Percentiles rank a stretch among this genome's conserved stretches.
Evolutionary conservation across 495 filamentous ascomycete genomes (phyloP).

Genomic region (Aspergillus panamensis): DNA sequence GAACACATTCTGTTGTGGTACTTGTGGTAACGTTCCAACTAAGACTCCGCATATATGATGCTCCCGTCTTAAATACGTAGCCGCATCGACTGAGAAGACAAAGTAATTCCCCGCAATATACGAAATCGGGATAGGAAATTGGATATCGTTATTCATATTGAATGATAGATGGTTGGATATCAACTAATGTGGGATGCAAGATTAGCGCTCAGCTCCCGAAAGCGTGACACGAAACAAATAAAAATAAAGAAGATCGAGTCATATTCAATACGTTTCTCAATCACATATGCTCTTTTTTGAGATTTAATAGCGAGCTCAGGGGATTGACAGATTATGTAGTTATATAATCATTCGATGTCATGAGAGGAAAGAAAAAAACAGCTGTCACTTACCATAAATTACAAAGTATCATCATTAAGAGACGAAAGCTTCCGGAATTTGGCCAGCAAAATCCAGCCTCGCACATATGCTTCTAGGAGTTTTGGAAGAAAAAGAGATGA

Average conservation of each 20-base stretch:
- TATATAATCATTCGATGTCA: constrained; percentile 63
- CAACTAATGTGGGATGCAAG: constrained; percentile 13
- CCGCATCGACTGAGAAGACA: constrained; percentile 79
- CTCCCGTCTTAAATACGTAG: constrained; percentile 73
- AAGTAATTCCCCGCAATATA: constrained; percentile 77
- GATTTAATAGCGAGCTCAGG: constrained; percentile 54
- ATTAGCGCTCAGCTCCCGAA: constrained; percentile 18
- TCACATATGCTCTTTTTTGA: constrained; percentile 45
- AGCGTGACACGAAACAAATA: constrained; percentile 1
- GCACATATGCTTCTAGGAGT: constrained; percentile 5
- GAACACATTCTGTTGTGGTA: constrained; percentile 93
- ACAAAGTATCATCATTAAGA: constrained; percentile 15
- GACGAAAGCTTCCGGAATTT: constrained; percentile 20
- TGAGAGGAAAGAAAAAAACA: constrained; percentile 1
- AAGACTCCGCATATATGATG: constrained; percentile 87
- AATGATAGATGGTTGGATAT: constrained; percentile 3
- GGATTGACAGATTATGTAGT: constrained; percentile 86
- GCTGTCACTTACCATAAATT: constrained; percentile 35
- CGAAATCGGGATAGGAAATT: constrained; percentile 74
- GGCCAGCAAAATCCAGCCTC: constrained; percentile 36
- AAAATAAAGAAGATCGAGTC: constrained; percentile 24
- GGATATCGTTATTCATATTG: constrained; percentile 40
- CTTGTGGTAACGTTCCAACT: constrained; percentile 82
- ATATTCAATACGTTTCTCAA: constrained; percentile 52
- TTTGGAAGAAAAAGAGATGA: constrained; percentile 12